Percentiles rank a stretch among this genome's conserved stretches.
Evolutionary conservation across 345 rosid genomes (phyloP).

Genomic region (Noccaea caerulescens): DNA sequence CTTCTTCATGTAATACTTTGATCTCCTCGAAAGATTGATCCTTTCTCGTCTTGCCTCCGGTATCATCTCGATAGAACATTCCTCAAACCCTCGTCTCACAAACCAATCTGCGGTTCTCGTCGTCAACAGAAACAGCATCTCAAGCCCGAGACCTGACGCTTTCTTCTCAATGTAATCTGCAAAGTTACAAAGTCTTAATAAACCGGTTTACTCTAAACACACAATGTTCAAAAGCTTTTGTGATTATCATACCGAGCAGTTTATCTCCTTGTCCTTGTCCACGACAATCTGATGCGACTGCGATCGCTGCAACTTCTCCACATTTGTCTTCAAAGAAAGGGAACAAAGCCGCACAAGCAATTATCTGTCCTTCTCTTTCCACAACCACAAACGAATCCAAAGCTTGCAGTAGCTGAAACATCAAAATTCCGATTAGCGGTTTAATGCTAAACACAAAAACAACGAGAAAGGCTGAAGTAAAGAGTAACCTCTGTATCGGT

Average conservation of each 20-base stretch:
- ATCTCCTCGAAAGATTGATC: conserved; percentile 78
- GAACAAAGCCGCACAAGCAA: conserved; percentile 93
- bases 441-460: background rate
- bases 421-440: background rate
- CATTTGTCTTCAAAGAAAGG: conserved; percentile 80
- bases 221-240: background rate
- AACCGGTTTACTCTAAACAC: background rate
- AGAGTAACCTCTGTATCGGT: conserved; percentile 75
- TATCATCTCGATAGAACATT: conserved; percentile 71
- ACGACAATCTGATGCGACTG: conserved; percentile 87
- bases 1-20: conserved; percentile 84
- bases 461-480: background rate
- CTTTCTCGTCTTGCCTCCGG: conserved; percentile 71
- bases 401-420: conserved; percentile 61
- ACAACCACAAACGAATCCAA: conserved; percentile 69
- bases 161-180: conserved; percentile 92
- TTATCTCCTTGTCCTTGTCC: conserved; percentile 99
- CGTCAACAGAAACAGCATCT: conserved; percentile 77
- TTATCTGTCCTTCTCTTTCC: conserved; percentile 93
- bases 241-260: conserved; percentile 66
- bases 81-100: conserved; percentile 77
- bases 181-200: background rate
- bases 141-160: conserved; percentile 71
- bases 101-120: conserved; percentile 96
- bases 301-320: conserved; percentile 95